A percentile compares a stretch with the other conserved stretches of the same genome.
These are phyloP conservation scores for Rhizoctonia solani DNA, from an alignment of 1,284 basidiomycete species.

Conservation along the genomic window DNA sequence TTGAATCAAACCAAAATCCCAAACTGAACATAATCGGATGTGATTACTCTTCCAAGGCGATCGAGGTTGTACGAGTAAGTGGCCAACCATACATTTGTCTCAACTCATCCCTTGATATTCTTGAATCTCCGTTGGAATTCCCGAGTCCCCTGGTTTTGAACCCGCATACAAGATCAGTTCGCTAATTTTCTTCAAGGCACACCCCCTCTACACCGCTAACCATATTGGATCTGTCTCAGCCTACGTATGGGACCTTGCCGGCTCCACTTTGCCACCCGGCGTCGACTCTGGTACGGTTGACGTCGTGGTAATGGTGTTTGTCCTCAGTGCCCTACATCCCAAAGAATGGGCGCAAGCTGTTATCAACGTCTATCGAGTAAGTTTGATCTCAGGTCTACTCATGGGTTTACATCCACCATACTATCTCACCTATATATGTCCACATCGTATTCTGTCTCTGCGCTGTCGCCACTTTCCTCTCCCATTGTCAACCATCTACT, in stretches of 20 bases:
- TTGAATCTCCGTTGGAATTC: neutral
- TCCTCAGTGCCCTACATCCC: constrained; percentile 92
- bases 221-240: constrained; percentile 75
- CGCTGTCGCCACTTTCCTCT: too few species aligned
- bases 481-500: neutral
- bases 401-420: too few species aligned
- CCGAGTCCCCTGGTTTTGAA: too few species aligned
- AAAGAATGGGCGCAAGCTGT: constrained; percentile 88
- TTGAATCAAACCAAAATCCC: constrained; percentile 83
- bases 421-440: neutral
- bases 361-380: constrained; percentile 78
- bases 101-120: neutral
- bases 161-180: neutral
- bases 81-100: neutral
- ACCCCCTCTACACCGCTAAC: constrained; percentile 71
- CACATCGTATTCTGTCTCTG: neutral
- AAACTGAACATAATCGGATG: constrained; percentile 75
- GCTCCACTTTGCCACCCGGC: constrained; percentile 62
- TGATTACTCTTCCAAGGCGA: constrained; percentile 89
- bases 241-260: constrained; percentile 90
- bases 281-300: constrained; percentile 74
- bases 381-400: constrained; percentile 36
- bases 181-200: constrained; percentile 50
- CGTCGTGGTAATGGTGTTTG: constrained; percentile 91
- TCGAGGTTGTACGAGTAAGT: constrained; percentile 84